These are phyloP conservation scores for Babesia ovata DNA, from an alignment of 169 alveolate genomes.

Conservation along the genomic window DNA sequence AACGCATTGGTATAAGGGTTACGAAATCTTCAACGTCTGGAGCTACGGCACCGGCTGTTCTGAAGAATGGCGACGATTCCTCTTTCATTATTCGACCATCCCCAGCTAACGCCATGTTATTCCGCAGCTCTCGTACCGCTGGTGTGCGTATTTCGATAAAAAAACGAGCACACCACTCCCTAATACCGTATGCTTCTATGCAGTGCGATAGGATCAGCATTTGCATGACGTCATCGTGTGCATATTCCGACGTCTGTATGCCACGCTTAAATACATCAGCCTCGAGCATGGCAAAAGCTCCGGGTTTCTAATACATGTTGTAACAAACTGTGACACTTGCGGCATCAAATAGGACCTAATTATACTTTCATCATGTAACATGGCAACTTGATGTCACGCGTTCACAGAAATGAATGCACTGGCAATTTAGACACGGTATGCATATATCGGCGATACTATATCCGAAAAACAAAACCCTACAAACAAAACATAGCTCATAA, in stretches of 20 bases:
- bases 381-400: too few relatives aligned
- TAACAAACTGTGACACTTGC: not conserved
- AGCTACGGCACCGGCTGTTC: constrained; percentile 62
- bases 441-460: too few relatives aligned
- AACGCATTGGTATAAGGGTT: constrained; percentile 27
- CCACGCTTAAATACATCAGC: constrained; percentile 52
- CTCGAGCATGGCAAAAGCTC: constrained; percentile 18
- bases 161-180: constrained; percentile 70
- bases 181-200: constrained; percentile 54
- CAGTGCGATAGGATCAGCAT: constrained; percentile 59
- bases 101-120: not conserved
- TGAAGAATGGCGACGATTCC: constrained; percentile 55
- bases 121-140: not conserved
- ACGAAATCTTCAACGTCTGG: constrained; percentile 46
- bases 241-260: constrained; percentile 23
- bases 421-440: too few relatives aligned
- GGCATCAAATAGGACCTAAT: not conserved
- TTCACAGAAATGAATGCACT: too few relatives aligned
- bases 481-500: too few relatives aligned
- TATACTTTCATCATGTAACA: not conserved
- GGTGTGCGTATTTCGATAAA: constrained; percentile 24
- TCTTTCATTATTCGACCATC: constrained; percentile 6
- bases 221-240: constrained; percentile 48
- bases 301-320: constrained; percentile 30
- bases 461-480: too few relatives aligned